Evolutionary conservation across 2,329 filamentous ascomycete genomes (phyloP).

Genomic region (Cercospora sesami): DNA sequence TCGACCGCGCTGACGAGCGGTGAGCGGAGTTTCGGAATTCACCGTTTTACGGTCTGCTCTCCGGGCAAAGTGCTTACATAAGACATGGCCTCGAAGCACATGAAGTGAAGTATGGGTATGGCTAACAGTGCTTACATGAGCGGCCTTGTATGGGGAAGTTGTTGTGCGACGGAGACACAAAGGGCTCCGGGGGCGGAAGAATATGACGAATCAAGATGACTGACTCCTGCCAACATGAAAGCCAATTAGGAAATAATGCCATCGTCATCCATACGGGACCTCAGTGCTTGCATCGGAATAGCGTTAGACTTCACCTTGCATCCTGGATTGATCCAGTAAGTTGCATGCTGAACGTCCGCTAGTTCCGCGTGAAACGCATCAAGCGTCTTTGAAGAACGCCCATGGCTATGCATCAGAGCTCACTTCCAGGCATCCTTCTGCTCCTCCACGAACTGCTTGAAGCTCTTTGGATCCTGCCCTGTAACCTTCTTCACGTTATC

Average conservation of each 20-base stretch:
- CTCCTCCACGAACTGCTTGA: slow-evolving; percentile 16
- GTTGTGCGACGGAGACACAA: no score
- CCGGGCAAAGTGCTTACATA: no score
- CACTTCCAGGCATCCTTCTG: slow-evolving; percentile 17
- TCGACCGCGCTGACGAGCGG: no score
- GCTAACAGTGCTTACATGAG: no score
- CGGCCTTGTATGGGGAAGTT: no score
- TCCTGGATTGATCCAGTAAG: background rate
- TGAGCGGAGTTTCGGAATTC: no score
- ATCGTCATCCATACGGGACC: no score
- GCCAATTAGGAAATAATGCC: background rate
- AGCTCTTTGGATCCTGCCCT: slow-evolving; percentile 15
- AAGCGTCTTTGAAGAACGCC: background rate
- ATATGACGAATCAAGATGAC: background rate
- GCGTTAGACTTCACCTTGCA: background rate
- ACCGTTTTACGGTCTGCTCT: no score
- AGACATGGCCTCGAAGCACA: no score
- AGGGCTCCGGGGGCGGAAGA: background rate
- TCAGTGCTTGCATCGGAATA: background rate
- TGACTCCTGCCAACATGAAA: background rate
- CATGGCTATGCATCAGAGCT: background rate
- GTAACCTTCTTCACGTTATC: slow-evolving; percentile 17
- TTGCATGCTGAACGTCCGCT: background rate
- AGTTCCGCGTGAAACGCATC: background rate
- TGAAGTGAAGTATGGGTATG: no score